Conservation (phyloP, 1,284 basidiomycete species). For the Trichosporon coremiiforme region DNA sequence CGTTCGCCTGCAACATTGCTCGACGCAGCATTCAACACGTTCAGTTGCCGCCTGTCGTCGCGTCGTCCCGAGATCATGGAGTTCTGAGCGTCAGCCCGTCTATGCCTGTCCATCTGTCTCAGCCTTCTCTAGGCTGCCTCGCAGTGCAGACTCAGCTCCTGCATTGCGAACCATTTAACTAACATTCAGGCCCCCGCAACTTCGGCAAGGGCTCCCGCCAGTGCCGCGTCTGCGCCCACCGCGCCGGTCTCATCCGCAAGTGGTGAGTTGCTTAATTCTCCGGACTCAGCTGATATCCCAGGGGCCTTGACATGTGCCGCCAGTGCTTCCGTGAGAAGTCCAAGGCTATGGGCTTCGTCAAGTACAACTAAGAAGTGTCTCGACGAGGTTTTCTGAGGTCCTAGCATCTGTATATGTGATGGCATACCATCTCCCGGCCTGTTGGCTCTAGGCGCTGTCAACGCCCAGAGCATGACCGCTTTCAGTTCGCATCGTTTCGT, state of each 20-base stretch:
- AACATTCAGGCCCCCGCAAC: constrained; percentile 70
- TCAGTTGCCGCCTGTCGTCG: neutral
- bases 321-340: constrained; percentile 97
- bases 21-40: neutral
- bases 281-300: constrained; percentile 31
- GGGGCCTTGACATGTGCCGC: constrained; percentile 90
- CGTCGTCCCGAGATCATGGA: too few species aligned
- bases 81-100: too few species aligned
- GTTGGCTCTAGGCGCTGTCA: neutral
- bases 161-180: constrained; percentile 22
- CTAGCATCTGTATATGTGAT: constrained; percentile 32
- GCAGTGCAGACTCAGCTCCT: neutral
- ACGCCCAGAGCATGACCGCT: neutral
- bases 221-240: constrained; percentile 94
- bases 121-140: too few species aligned
- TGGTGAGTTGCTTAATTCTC: constrained; percentile 10
- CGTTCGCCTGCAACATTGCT: neutral
- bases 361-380: constrained; percentile 56
- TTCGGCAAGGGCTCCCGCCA: constrained; percentile 93
- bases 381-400: constrained; percentile 26
- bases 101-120: too few species aligned
- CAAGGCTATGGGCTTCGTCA: constrained; percentile 87
- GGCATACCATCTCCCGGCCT: constrained; percentile 28
- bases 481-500: neutral
- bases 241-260: constrained; percentile 84